phyloP scores from a whole-genome alignment of 2,329 filamentous ascomycete genomes.

The Ascochyta lentis region DNA sequence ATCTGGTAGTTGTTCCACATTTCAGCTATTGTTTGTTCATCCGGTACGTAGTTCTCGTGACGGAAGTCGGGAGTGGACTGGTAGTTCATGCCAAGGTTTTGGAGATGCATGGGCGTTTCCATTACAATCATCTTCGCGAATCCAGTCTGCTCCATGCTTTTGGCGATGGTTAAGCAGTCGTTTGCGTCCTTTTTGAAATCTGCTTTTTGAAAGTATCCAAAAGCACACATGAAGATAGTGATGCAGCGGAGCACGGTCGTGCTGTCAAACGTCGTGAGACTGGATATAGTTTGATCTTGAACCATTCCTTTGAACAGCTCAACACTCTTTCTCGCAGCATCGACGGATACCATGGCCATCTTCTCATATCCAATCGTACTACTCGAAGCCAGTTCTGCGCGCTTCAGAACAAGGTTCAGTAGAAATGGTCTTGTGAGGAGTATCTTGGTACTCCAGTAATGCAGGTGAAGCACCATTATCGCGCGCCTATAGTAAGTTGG shows the following conservation, averaged over 20 bases:
- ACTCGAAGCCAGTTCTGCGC: constrained; percentile 29
- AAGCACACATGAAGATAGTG: constrained; percentile 48
- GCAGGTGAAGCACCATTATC: constrained; percentile 42
- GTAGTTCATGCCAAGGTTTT: constrained; percentile 35
- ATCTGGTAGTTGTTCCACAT: constrained; percentile 43
- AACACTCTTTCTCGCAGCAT: constrained; percentile 40
- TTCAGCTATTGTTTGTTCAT: constrained; percentile 37
- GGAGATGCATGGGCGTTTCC: constrained; percentile 42
- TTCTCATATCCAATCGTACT: constrained; percentile 45
- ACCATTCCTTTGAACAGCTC: constrained; percentile 41
- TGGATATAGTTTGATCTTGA: constrained; percentile 32
- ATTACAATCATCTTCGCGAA: constrained; percentile 45
- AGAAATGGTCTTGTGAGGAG: constrained; percentile 46
- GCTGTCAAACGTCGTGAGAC: constrained; percentile 46
- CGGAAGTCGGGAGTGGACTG: constrained; percentile 7
- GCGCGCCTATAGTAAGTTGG: constrained; percentile 46
- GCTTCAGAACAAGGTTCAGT: constrained; percentile 42
- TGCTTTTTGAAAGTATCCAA: constrained; percentile 35
- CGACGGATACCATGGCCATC: constrained; percentile 44
- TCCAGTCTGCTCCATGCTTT: constrained; percentile 43
- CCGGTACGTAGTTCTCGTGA: background rate
- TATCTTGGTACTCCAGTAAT: constrained; percentile 46
- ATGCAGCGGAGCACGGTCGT: constrained; percentile 42
- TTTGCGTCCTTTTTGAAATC: constrained; percentile 39
- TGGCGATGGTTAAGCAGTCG: constrained; percentile 29